phyloP scores from a whole-genome alignment of 2,329 filamentous ascomycete genomes.

The Zasmidium cellare region DNA sequence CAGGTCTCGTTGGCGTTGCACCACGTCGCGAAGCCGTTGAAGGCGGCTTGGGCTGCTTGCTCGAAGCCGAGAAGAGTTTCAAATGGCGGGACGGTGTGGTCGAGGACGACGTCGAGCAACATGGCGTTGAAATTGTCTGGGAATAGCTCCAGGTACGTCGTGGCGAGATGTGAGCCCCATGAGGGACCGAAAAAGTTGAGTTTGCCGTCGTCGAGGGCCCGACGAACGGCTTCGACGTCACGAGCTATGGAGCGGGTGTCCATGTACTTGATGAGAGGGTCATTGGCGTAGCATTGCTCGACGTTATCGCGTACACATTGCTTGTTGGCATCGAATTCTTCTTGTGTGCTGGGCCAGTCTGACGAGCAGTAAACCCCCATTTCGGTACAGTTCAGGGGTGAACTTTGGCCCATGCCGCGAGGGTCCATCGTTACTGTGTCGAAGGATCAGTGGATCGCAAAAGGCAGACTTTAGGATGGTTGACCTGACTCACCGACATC shows the following conservation, averaged over 20 bases:
- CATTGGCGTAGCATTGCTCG: neutral
- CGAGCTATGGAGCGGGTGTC: neutral
- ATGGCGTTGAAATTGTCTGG: neutral
- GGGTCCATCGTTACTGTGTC: neutral
- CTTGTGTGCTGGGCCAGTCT: neutral
- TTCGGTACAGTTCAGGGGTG: neutral
- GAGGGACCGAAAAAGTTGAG: neutral
- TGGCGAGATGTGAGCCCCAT: neutral
- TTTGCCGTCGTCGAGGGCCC: neutral
- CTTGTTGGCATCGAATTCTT: neutral
- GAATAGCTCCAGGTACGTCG: neutral
- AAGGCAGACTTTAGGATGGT: neutral
- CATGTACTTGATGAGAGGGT: neutral
- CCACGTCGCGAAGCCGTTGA: neutral
- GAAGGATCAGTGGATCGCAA: neutral
- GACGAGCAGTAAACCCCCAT: no score
- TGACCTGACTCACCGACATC: neutral
- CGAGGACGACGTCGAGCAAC: neutral
- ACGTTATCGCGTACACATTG: neutral
- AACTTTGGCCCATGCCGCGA: neutral
- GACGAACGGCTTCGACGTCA: neutral
- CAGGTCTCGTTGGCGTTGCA: neutral
- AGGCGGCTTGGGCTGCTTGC: neutral
- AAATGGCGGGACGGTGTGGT: neutral
- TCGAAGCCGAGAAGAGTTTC: neutral